Conservation (phyloP, 177 flowering plant genomes). For the Vitis hybrid region DNA sequence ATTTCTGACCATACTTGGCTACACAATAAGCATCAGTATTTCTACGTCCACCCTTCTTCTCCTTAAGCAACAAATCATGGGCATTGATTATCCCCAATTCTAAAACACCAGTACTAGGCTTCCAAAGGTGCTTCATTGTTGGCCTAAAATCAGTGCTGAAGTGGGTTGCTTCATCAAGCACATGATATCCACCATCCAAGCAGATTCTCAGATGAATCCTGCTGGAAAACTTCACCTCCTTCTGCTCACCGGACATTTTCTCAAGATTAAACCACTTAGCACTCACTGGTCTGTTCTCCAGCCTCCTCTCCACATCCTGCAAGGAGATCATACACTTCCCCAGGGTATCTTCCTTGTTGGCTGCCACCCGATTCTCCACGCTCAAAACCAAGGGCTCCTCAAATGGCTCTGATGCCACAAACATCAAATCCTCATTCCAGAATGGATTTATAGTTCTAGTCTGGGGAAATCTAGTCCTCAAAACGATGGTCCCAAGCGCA, state of each 20-base stretch:
- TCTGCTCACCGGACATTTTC: neutral
- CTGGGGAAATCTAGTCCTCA: neutral
- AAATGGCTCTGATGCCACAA: conserved; percentile 12
- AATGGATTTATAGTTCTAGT: neutral
- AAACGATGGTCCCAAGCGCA: neutral
- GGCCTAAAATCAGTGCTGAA: conserved; percentile 13
- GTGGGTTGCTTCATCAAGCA: conserved; percentile 16
- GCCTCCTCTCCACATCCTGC: neutral
- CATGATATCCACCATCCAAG: conserved; percentile 19
- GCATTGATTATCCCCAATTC: conserved; percentile 12
- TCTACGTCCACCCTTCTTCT: neutral
- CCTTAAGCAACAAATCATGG: neutral
- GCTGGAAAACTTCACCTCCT: conserved; percentile 3
- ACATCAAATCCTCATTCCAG: conserved; percentile 12
- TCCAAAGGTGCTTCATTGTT: conserved; percentile 8
- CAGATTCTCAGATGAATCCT: conserved; percentile 9
- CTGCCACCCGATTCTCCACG: neutral
- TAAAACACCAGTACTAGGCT: conserved; percentile 4
- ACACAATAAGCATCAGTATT: conserved; percentile 12
- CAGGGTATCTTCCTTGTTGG: neutral
- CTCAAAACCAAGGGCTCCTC: conserved; percentile 9
- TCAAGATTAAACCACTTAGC: conserved; percentile 11
- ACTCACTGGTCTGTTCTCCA: neutral
- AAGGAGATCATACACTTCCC: conserved; percentile 7
- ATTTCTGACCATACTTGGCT: conserved; percentile 9